phyloP scores from a whole-genome alignment of 345 rosid genomes.

The Mercurialis annua region DNA sequence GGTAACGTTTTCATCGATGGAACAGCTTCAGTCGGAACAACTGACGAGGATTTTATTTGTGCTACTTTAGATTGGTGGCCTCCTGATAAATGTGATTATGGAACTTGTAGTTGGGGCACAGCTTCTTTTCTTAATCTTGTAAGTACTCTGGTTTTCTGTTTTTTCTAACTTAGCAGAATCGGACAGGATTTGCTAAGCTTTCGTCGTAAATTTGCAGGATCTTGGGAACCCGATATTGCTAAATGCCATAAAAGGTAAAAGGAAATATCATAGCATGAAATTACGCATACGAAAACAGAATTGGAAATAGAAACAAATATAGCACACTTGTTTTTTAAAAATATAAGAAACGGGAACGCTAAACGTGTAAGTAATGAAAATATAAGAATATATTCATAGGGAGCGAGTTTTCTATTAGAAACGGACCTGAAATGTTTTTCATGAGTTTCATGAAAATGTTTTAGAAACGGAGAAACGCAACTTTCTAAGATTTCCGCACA shows the following conservation, averaged over 20 bases:
- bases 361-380: too few species aligned
- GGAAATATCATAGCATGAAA: slow-evolving; percentile 18
- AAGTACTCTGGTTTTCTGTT: background rate
- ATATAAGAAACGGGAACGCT: too few species aligned
- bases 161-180: background rate
- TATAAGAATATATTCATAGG: too few species aligned
- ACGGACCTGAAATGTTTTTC: too few species aligned
- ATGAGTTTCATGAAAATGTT: too few species aligned
- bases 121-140: slow-evolving; percentile 48
- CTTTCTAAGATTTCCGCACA: too few species aligned
- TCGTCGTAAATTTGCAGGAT: slow-evolving; percentile 37
- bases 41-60: slow-evolving; percentile 43
- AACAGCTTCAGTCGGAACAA: slow-evolving; percentile 31
- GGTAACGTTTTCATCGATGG: slow-evolving; percentile 42
- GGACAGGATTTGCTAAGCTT: background rate
- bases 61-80: slow-evolving; percentile 61
- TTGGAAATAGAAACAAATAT: too few species aligned
- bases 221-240: slow-evolving; percentile 46
- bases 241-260: slow-evolving; percentile 63
- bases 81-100: slow-evolving; percentile 50
- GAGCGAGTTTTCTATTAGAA: too few species aligned
- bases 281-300: too few species aligned
- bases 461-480: too few species aligned
- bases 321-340: too few species aligned
- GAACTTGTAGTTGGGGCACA: slow-evolving; percentile 46